A percentile compares a stretch with the other conserved stretches of the same genome.
phyloP scores from a whole-genome alignment of 1,284 basidiomycete species.

The Puccinia hordei region DNA sequence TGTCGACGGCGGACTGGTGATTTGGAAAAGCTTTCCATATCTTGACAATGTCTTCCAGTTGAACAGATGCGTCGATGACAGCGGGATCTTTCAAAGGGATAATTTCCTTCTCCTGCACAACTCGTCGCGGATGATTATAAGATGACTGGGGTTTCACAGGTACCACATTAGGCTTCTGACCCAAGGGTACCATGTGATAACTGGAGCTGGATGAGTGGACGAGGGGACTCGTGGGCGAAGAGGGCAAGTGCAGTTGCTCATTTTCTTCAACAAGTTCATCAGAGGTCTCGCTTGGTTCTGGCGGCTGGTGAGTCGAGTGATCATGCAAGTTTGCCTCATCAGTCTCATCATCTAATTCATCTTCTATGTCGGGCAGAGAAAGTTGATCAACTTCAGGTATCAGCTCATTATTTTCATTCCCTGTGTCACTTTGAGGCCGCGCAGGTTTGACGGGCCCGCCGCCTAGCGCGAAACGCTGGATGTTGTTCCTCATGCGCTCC shows the following conservation, averaged over 20 bases:
- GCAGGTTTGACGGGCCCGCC: conserved; percentile 1
- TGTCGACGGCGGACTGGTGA: background rate
- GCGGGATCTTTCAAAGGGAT: conserved; percentile 10
- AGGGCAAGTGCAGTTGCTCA: background rate
- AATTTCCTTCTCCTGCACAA: conserved; percentile 29
- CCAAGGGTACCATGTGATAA: background rate
- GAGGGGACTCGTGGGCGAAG: background rate
- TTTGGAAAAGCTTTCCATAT: conserved; percentile 22
- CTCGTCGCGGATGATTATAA: background rate
- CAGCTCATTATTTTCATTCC: conserved; percentile 32
- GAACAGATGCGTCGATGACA: conserved; percentile 13
- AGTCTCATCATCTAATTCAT: conserved; percentile 9
- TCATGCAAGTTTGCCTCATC: background rate
- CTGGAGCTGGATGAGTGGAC: background rate
- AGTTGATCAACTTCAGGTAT: background rate
- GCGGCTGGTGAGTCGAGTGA: background rate
- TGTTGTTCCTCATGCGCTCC: conserved; percentile 20
- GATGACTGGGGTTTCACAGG: background rate
- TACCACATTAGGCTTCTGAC: background rate
- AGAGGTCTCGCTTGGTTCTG: background rate
- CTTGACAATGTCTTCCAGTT: conserved; percentile 21
- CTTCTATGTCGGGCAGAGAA: conserved; percentile 2
- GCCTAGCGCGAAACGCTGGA: conserved; percentile 35
- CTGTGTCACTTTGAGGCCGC: background rate
- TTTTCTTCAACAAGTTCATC: background rate